phyloP scores from a whole-genome alignment of 495 filamentous ascomycete genomes.

The Podospora fimiseda region DNA sequence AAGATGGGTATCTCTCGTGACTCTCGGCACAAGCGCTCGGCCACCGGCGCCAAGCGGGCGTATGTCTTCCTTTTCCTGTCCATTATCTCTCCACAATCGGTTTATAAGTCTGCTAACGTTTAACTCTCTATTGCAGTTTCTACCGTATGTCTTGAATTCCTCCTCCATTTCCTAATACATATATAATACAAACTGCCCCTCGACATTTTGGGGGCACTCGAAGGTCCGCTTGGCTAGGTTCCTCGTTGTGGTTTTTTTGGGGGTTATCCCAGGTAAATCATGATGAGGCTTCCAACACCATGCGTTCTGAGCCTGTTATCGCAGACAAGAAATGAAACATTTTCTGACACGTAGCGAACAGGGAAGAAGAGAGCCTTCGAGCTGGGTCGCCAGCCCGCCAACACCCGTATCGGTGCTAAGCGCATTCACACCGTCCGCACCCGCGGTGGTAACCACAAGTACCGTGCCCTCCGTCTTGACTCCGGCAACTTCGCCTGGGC shows the following conservation, averaged over 20 bases:
- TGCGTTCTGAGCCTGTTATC: slow-evolving; percentile 59
- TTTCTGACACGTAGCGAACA: slow-evolving; percentile 34
- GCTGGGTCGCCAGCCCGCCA: slow-evolving; percentile 96
- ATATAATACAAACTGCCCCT: slow-evolving; percentile 11
- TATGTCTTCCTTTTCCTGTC: slow-evolving; percentile 14
- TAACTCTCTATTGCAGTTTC: slow-evolving; percentile 23
- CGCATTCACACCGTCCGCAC: slow-evolving; percentile 98
- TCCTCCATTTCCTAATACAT: slow-evolving; percentile 11
- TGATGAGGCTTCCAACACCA: slow-evolving; percentile 22
- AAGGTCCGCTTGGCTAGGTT: slow-evolving; percentile 47
- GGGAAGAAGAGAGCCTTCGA: slow-evolving; percentile 94
- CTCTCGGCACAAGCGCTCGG: slow-evolving; percentile 97
- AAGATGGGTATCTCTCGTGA: slow-evolving; percentile 99
- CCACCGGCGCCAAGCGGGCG: slow-evolving; percentile 92
- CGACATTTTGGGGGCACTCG: slow-evolving; percentile 28
- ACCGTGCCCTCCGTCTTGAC: slow-evolving; percentile 97
- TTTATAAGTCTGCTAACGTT: slow-evolving; percentile 16
- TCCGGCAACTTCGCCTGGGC: slow-evolving; percentile 99
- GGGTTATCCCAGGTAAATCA: neutral
- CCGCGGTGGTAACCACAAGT: slow-evolving; percentile 98
- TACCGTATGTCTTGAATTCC: slow-evolving; percentile 29
- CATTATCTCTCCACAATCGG: neutral
- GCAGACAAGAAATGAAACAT: slow-evolving; percentile 18
- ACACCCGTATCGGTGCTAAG: slow-evolving; percentile 98
- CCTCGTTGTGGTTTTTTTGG: slow-evolving; percentile 2